Base-by-base conservation (phyloP, 1,139 yeast genomes). In the Pichia sp. region DNA sequence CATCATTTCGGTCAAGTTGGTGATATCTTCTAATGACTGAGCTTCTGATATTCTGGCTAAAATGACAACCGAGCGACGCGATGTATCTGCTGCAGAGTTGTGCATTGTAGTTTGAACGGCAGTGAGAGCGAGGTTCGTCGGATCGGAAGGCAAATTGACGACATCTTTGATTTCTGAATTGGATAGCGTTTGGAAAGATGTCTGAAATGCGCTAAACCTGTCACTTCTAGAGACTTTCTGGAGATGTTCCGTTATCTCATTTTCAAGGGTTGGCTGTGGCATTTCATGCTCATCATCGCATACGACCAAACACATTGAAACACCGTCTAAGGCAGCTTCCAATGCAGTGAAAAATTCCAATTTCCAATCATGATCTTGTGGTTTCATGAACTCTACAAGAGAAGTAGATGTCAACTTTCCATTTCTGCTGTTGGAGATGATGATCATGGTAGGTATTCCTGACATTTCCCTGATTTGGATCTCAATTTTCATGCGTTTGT, bases 381-480 rank as follows among this genome's bases (percentile, higher is more conserved):
- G 31, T 35, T 37, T 38, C 2, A 32, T 6, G 13, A 40, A 37
- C 20, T 40, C 41, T 8, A 11, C 16, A 8, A 37, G 18, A 3
- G 22, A 32, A 1, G 37, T 27, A 2, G 6, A 15, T 9, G 12
- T 12, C 11, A 34, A 18, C 7, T 16, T 8, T 6, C n/a, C 5
- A 17, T 22, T 33, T 9, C 16, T 11, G 4, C 21, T 24, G n/a
- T 32, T 26, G 14, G 25, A 20, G 12, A 32, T 5, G 10, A 35
- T 33, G 4, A 36, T 21, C 4, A 36, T 14, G 23, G 33, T 35
- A 5, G 41, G 39, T 14, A 39, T 41, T 5, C 40, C 40, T 14
- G 40, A 35, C n/a, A 38, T 9, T 21, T 42, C 41, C 14, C 34
- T 32, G 8, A 42, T 36, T 32, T 42, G 46, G 19, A 38, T 32